Evolutionary conservation across 495 filamentous ascomycete genomes (phyloP).

Genomic region (Rhypophila decipiens): DNA sequence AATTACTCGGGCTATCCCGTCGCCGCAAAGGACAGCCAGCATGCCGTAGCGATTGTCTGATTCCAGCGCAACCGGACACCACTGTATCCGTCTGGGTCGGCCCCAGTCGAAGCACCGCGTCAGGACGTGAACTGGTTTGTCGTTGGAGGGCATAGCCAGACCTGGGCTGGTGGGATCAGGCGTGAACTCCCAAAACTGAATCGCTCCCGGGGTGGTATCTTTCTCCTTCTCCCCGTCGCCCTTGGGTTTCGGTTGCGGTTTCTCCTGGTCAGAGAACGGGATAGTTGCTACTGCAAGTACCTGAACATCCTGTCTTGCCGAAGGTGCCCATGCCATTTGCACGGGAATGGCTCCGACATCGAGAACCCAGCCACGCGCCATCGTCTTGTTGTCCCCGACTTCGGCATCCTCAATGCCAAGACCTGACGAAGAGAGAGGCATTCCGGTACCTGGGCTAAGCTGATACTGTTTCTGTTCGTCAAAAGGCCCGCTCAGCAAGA

Average conservation of each 20-base stretch:
- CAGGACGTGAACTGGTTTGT: conserved; percentile 21
- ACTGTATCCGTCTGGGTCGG: conserved; percentile 35
- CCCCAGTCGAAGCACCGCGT: conserved; percentile 36
- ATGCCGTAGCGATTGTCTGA: conserved; percentile 18
- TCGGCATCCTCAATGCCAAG: conserved; percentile 10
- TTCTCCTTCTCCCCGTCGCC: conserved; percentile 6
- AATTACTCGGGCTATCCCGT: conserved; percentile 37
- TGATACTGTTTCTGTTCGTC: conserved; percentile 28
- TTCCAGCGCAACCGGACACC: conserved; percentile 37
- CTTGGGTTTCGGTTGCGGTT: conserved; percentile 14
- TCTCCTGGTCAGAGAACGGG: conserved; percentile 37
- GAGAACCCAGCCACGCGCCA: conserved; percentile 39
- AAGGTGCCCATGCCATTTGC: conserved; percentile 38
- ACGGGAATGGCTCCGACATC: conserved; percentile 40
- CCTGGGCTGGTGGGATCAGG: conserved; percentile 9
- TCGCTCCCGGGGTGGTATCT: conserved; percentile 15
- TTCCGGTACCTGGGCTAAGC: conserved; percentile 24
- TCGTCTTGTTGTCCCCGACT: conserved; percentile 12
- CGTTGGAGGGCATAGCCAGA: conserved; percentile 13
- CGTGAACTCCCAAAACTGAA: conserved; percentile 41
- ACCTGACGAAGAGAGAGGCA: conserved; percentile 18
- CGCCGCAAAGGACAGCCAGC: conserved; percentile 34
- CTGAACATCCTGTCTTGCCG: conserved; percentile 25
- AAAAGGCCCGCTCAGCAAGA: conserved; percentile 30
- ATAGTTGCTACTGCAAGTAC: conserved; percentile 38